These are phyloP conservation scores for Rostrohypoxylon terebratum DNA, from an alignment of 495 filamentous ascomycete genomes.

Conservation along the genomic window DNA sequence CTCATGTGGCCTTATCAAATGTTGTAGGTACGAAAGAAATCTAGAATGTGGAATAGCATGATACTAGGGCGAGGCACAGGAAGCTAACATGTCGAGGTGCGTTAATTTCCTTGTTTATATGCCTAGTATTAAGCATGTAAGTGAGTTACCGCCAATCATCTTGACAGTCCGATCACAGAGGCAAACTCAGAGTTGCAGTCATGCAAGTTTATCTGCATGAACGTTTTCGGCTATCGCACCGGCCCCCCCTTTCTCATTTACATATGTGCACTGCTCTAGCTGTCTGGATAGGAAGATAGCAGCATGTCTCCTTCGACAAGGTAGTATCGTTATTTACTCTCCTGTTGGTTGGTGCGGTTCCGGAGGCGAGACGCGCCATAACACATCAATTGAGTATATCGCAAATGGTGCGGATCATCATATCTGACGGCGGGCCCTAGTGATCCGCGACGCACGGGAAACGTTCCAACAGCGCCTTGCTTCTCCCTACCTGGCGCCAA, in stretches of 20 bases:
- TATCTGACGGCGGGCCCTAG: conserved; percentile 22
- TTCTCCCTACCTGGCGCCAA: conserved; percentile 29
- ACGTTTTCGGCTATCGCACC: conserved; percentile 43
- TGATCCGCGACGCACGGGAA: conserved; percentile 41
- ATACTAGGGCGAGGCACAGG: conserved; percentile 23
- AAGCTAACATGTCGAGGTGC: conserved; percentile 23
- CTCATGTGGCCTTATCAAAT: conserved; percentile 14
- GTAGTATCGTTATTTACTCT: conserved; percentile 17
- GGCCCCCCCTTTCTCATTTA: conserved; percentile 21
- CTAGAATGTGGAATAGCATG: conserved; percentile 10
- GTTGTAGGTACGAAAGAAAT: conserved; percentile 14
- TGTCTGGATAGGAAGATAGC: not conserved
- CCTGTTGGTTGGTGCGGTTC: conserved; percentile 30
- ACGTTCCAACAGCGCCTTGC: conserved; percentile 43
- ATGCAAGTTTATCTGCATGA: conserved; percentile 47
- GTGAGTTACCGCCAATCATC: conserved; percentile 23
- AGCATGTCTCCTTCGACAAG: conserved; percentile 16
- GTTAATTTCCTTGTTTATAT: conserved; percentile 26
- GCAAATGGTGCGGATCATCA: conserved; percentile 28
- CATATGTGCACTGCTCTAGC: conserved; percentile 5
- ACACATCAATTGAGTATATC: conserved; percentile 24
- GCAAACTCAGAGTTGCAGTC: conserved; percentile 28
- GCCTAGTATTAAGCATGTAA: conserved; percentile 28
- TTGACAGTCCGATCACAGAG: conserved; percentile 30
- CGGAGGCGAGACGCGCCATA: conserved; percentile 23